phyloP scores from a whole-genome alignment of 2,329 filamentous ascomycete genomes.

The Sodiomyces alkalinus region DNA sequence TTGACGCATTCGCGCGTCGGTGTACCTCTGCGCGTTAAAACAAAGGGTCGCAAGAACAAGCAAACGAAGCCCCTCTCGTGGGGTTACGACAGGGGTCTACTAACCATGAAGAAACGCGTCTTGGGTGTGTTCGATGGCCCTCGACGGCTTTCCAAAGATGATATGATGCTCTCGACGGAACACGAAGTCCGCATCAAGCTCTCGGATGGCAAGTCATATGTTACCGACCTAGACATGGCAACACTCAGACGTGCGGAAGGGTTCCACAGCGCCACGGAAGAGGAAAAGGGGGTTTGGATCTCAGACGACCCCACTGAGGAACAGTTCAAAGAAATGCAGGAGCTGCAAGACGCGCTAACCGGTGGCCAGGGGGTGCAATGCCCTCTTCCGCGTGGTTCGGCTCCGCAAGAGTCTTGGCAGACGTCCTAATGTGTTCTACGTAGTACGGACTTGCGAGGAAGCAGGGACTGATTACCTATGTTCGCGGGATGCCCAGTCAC shows the following conservation, averaged over 20 bases:
- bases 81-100: conserved; percentile 83
- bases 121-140: conserved; percentile 83
- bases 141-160: conserved; percentile 85
- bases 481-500: too few species aligned
- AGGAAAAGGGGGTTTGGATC: conserved; percentile 78
- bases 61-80: conserved; percentile 89
- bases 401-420: neutral
- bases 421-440: too few species aligned
- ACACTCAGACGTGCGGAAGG: conserved; percentile 80
- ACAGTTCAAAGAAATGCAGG: conserved; percentile 44
- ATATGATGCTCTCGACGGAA: conserved; percentile 95
- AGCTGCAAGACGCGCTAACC: conserved; percentile 9
- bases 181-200: conserved; percentile 84
- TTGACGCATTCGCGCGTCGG: conserved; percentile 67
- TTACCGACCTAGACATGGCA: conserved; percentile 86
- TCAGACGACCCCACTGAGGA: conserved; percentile 53
- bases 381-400: neutral
- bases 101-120: conserved; percentile 97
- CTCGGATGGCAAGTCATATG: conserved; percentile 59
- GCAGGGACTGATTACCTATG: too few species aligned
- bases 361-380: neutral
- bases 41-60: conserved; percentile 70
- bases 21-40: conserved; percentile 38
- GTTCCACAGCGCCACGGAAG: conserved; percentile 62
- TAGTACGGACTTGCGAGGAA: too few species aligned